Evolutionary conservation across 2,329 filamentous ascomycete genomes (phyloP).

Genomic region (Neofusicoccum laricinum): DNA sequence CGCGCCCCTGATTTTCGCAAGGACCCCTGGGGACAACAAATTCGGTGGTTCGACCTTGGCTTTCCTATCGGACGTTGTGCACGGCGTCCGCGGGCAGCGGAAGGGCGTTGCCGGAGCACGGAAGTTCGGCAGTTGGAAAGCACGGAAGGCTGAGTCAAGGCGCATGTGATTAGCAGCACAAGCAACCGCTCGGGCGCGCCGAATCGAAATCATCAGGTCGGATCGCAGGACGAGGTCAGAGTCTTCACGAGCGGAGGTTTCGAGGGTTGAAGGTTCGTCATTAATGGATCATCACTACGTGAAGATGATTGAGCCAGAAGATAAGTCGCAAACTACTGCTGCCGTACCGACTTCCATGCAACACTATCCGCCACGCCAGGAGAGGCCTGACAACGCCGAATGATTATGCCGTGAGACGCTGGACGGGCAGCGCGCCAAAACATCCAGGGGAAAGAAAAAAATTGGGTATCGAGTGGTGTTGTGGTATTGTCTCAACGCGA

Average conservation of each 20-base stretch:
- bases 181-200: not conserved
- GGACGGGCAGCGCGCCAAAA: slow-evolving; percentile 1
- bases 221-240: not conserved
- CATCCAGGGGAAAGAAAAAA: slow-evolving; percentile 17
- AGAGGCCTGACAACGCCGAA: slow-evolving; percentile 9
- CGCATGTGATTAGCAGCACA: not conserved
- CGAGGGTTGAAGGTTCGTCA: not conserved
- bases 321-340: not conserved
- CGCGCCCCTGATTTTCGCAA: not conserved
- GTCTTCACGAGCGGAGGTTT: not conserved
- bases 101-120: not conserved
- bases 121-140: not conserved
- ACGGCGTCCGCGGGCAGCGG: not conserved
- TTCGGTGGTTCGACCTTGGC: not conserved
- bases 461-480: slow-evolving; percentile 33
- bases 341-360: slow-evolving; percentile 8
- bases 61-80: not conserved
- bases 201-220: not conserved
- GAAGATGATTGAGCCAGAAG: slow-evolving; percentile 4
- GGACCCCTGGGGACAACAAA: not conserved
- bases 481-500: slow-evolving; percentile 7
- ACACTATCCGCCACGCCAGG: slow-evolving; percentile 7
- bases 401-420: slow-evolving; percentile 12
- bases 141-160: not conserved
- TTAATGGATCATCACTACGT: slow-evolving; percentile 16